Base-by-base conservation (phyloP, 768 basidiomycete species). In the Tricholoma saponaceum region DNA sequence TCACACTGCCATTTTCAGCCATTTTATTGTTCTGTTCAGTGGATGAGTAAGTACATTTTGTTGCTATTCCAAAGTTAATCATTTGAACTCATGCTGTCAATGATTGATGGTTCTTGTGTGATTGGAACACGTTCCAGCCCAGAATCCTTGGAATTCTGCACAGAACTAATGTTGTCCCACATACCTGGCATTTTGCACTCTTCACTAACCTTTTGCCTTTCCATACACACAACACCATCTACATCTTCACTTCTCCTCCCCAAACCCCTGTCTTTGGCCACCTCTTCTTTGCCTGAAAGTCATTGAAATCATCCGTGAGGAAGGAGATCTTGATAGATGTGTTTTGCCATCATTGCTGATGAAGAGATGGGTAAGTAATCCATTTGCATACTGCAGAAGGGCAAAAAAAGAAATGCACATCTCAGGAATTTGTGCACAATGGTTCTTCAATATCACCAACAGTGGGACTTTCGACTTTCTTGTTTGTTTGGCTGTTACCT, bases 371-470 rank as follows among this genome's bases (percentile, higher is more conserved):
- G 18, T 10, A 35, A 35, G 13, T 35, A 14, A 9, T 9, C 9
- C 33, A 2, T 35, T 46, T 46, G 5, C 44, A 46, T 46, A 46
- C 18, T 6, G 20, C 5, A 20, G 44, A 46, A 26, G n/a, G 44
- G 18, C 18, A 22, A 18, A 25, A 50, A 50, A 50, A 23, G 12
- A 9, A 25, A 50, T n/a, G 10, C 20, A 50, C 47, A 16, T 32
- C 5, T 9, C 16, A 50, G 47, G 47, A 50, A 50, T 50, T 32
- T 14, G 25, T 12, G 47, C 47, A 26, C 25, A 26, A 32, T 50
- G 47, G 47, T 16, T 50, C 30, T 64, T 63, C 9, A 63, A 64
- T 18, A 66, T 39, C n/a, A 58, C 57, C 22, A 66, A 33, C 4
- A 51, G 53, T 3, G 39, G 33, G 43, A 57, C 25, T n/a, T 60